These are phyloP conservation scores for Yamadazyma pseudoaaseri DNA, from an alignment of 1,139 yeast species.

Conservation along the genomic window DNA sequence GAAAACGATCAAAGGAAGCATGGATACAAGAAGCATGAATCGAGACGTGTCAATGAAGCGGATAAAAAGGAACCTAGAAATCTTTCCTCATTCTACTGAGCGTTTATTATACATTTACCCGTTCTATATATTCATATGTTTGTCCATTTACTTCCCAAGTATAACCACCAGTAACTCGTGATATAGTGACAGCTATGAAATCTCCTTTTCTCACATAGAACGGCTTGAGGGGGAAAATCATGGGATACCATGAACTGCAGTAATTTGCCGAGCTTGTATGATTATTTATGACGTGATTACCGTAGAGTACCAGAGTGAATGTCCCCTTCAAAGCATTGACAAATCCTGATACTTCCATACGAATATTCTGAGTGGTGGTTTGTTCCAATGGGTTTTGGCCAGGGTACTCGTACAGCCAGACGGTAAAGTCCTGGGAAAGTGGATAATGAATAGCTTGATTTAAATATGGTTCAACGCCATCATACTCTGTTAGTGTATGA, in stretches of 20 bases:
- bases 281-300: constrained; percentile 30
- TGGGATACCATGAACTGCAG: constrained; percentile 61
- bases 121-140: too few relatives aligned
- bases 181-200: constrained; percentile 7
- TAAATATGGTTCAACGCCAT: constrained; percentile 55
- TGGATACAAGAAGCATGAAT: too few relatives aligned
- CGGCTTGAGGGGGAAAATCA: constrained; percentile 67
- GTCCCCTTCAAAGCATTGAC: constrained; percentile 76
- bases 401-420: constrained; percentile 61
- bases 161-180: constrained; percentile 55
- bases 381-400: constrained; percentile 7
- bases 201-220: constrained; percentile 42
- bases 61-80: too few relatives aligned
- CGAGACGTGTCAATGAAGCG: too few relatives aligned
- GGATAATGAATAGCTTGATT: constrained; percentile 53
- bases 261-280: constrained; percentile 17
- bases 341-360: constrained; percentile 11
- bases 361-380: neutral
- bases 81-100: too few relatives aligned
- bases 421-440: constrained; percentile 32
- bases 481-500: constrained; percentile 36
- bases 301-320: constrained; percentile 66
- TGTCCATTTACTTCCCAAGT: constrained; percentile 55
- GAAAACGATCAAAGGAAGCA: too few relatives aligned
- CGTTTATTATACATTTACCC: too few relatives aligned